Evolutionary conservation across 805 yeast genomes (phyloP).

Genomic region (Saccharomycopsis guyanensis): DNA sequence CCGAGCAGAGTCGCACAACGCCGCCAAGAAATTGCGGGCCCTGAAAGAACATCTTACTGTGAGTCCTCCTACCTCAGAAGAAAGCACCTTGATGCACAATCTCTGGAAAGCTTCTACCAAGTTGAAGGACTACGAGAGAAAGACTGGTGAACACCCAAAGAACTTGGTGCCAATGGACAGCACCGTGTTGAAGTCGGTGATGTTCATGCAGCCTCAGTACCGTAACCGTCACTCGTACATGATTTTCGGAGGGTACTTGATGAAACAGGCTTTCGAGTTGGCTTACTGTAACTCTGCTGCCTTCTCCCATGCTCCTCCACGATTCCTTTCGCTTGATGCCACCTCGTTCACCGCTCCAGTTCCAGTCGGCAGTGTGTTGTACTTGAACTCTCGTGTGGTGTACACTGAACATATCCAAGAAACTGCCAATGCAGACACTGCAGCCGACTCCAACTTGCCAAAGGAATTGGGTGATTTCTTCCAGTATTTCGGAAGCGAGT

Average conservation of each 20-base stretch:
- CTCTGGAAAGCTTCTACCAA: conserved; percentile 55
- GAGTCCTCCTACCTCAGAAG: conserved; percentile 70
- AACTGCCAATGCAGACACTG: conserved; percentile 15
- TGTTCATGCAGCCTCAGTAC: conserved; percentile 94
- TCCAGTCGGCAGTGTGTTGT: conserved; percentile 87
- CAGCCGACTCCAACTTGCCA: conserved; percentile 3
- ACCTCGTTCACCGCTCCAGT: conserved; percentile 92
- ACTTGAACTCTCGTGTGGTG: conserved; percentile 73
- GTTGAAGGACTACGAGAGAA: conserved; percentile 23
- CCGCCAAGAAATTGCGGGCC: conserved; percentile 75
- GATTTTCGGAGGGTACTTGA: conserved; percentile 91
- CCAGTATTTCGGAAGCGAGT: conserved; percentile 47
- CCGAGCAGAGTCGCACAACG: conserved; percentile 84
- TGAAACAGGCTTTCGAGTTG: conserved; percentile 88
- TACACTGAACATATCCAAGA: conserved; percentile 76
- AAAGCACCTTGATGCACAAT: conserved; percentile 66
- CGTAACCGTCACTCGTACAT: conserved; percentile 90
- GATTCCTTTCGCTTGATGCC: conserved; percentile 84
- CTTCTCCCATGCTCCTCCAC: conserved; percentile 74
- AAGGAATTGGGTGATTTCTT: conserved; percentile 22
- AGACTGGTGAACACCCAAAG: conserved; percentile 33
- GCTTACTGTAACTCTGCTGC: conserved; percentile 93
- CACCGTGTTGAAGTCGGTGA: conserved; percentile 63
- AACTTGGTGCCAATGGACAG: conserved; percentile 62
- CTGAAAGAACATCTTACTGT: conserved; percentile 49